Evolutionary conservation across 2,329 filamentous ascomycete species (phyloP).

Genomic region (Aureobasidium sp.): DNA sequence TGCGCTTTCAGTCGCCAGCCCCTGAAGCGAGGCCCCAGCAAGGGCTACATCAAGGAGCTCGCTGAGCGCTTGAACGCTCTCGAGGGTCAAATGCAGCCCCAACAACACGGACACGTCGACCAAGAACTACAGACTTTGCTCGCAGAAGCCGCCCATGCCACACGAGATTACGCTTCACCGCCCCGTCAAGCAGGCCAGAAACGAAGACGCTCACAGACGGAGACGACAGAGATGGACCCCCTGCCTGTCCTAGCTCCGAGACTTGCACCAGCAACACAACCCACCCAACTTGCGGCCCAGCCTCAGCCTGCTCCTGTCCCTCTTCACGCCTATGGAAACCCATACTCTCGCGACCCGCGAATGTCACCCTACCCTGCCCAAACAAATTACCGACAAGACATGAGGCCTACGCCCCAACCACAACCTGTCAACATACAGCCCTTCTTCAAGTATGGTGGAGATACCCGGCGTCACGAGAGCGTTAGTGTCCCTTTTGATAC

Average conservation of each 20-base stretch:
- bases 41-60: constrained; percentile 90
- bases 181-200: constrained; percentile 11
- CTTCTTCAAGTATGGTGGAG: constrained; percentile 25
- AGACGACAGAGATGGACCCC: not conserved
- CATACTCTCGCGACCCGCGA: not conserved
- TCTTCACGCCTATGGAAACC: not conserved
- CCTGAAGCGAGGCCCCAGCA: constrained; percentile 59
- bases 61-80: constrained; percentile 76
- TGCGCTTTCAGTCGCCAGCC: constrained; percentile 83
- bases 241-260: not conserved
- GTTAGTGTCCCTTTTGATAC: constrained; percentile 24
- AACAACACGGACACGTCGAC: constrained; percentile 21
- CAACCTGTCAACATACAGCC: constrained; percentile 19
- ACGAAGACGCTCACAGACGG: constrained; percentile 9
- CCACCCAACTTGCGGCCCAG: not conserved
- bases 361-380: not conserved
- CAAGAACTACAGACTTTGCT: constrained; percentile 27
- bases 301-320: not conserved
- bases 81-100: constrained; percentile 59
- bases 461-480: constrained; percentile 22
- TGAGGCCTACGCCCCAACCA: not conserved
- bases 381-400: not conserved
- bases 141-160: constrained; percentile 18
- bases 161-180: constrained; percentile 11
- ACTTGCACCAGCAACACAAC: not conserved